Conservation (phyloP, 2,329 filamentous ascomycete species). For the Aureobasidium melanogenum region DNA sequence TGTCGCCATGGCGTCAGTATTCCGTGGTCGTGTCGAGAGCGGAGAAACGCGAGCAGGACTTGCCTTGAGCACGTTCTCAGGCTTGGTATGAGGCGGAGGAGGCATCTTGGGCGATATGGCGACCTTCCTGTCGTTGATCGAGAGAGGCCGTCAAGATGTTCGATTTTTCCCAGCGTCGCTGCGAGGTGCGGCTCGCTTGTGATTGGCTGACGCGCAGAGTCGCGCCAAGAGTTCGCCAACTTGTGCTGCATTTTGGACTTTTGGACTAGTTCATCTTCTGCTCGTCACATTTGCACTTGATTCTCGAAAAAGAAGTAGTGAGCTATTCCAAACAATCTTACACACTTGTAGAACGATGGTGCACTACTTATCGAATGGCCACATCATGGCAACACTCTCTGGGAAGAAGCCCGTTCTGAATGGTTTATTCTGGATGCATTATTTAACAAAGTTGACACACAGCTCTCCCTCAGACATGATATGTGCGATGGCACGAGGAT, state of each 20-base stretch:
- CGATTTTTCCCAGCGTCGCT: constrained; percentile 4
- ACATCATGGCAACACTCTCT: background rate
- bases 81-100: constrained; percentile 93
- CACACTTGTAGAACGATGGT: background rate
- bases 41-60: constrained; percentile 18
- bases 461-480: background rate
- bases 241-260: background rate
- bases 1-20: constrained; percentile 15
- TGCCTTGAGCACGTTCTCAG: constrained; percentile 94
- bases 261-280: background rate
- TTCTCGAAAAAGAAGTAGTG: background rate
- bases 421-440: background rate
- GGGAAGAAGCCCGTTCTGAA: background rate
- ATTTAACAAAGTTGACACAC: background rate
- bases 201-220: background rate
- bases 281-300: background rate
- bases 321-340: background rate
- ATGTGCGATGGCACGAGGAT: background rate
- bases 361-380: background rate
- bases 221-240: background rate
- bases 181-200: constrained; percentile 5
- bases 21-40: constrained; percentile 9
- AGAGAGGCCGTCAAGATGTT: constrained; percentile 7
- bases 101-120: constrained; percentile 54
- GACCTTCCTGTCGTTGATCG: constrained; percentile 9